phyloP scores from a whole-genome alignment of 192 early-diverging fungal genomes.

The Glomus cerebriforme region DNA sequence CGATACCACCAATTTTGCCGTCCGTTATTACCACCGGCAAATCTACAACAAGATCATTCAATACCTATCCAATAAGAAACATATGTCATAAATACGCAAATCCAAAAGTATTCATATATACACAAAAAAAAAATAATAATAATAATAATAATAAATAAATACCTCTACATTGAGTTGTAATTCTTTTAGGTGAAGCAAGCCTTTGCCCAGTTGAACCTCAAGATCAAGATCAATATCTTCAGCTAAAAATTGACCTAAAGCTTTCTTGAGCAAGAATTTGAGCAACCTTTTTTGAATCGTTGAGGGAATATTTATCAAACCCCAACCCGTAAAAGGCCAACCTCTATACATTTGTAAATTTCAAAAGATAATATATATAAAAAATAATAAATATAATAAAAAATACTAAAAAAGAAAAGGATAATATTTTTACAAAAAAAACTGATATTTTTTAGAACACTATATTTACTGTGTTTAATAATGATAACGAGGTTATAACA shows the following conservation, averaged over 20 bases:
- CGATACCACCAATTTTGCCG: slow-evolving; percentile 70
- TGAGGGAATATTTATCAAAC: slow-evolving; percentile 52
- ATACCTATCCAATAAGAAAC: slow-evolving; percentile 41
- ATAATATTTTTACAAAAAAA: no score
- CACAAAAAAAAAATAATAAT: neutral
- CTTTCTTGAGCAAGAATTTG: slow-evolving; percentile 77
- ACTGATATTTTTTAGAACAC: no score
- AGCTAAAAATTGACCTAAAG: slow-evolving; percentile 84
- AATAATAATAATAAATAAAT: slow-evolving; percentile 32
- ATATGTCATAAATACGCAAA: no score
- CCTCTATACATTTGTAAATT: slow-evolving; percentile 18
- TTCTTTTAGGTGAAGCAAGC: slow-evolving; percentile 74
- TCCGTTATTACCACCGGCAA: slow-evolving; percentile 70
- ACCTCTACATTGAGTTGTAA: slow-evolving; percentile 79
- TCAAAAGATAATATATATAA: no score
- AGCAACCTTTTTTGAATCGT: slow-evolving; percentile 82
- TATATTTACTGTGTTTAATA: no score
- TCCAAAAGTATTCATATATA: no score
- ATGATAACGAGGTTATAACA: no score
- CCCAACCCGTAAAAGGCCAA: slow-evolving; percentile 30
- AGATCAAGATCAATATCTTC: slow-evolving; percentile 76
- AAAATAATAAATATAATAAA: no score
- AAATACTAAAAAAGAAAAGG: no score
- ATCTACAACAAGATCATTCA: slow-evolving; percentile 70
- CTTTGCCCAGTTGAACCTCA: slow-evolving; percentile 82